These are phyloP conservation scores for Saccharum officinarum DNA, from an alignment of 176 grass and related monocot genomes.

Conservation along the genomic window DNA sequence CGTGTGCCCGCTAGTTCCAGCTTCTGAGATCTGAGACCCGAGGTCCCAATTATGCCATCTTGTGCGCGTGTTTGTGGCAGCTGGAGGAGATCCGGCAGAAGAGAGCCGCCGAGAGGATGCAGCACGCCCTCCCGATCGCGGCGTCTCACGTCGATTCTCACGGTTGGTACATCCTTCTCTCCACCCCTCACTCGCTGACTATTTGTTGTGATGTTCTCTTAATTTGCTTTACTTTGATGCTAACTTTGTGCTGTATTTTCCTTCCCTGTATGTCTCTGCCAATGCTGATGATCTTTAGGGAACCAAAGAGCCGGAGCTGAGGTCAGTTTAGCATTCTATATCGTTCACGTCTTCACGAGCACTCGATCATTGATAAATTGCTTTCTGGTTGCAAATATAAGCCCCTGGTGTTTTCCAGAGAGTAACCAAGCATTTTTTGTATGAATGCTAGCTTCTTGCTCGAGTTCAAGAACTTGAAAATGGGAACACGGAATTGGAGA, in stretches of 20 bases:
- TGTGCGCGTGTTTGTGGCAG: constrained; percentile 23
- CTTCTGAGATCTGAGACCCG: constrained; percentile 6
- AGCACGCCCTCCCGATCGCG: constrained; percentile 33
- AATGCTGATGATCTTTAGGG: constrained; percentile 14
- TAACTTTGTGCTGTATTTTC: not conserved
- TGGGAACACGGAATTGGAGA: constrained; percentile 57
- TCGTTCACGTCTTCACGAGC: not conserved
- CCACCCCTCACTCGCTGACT: not conserved
- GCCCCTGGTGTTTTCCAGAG: not conserved
- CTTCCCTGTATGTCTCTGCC: not conserved
- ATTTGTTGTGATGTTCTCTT: not conserved
- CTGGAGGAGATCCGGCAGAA: constrained; percentile 95
- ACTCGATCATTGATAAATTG: not conserved
- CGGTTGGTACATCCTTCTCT: constrained; percentile 35
- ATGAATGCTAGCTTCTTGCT: constrained; percentile 52
- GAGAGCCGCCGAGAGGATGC: constrained; percentile 73
- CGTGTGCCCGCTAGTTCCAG: not conserved
- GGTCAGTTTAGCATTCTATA: constrained; percentile 33
- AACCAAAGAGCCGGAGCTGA: constrained; percentile 34
- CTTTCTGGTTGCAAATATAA: not conserved
- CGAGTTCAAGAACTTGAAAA: constrained; percentile 75
- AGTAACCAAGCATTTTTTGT: constrained; percentile 4
- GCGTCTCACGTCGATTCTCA: constrained; percentile 59
- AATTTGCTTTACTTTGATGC: constrained; percentile 7
- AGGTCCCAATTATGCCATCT: not conserved